Conservation (phyloP, 371 early-diverging fungal species). For the Blyttiomyces sp. region DNA sequence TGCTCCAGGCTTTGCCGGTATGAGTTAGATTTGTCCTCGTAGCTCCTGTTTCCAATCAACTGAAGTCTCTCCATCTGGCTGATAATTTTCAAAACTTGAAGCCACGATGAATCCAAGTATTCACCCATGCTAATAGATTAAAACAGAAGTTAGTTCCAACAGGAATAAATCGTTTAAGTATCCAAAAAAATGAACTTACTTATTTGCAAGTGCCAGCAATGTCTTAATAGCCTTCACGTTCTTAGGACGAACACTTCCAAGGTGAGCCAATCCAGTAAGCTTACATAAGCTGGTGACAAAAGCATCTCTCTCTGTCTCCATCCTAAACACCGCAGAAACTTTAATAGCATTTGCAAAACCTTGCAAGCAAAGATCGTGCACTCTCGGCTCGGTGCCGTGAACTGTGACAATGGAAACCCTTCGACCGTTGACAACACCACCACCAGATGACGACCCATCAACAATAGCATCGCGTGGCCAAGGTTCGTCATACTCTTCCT, state of each 20-base stretch:
- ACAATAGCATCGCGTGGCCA: neutral
- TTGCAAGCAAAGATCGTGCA: slow-evolving; percentile 47
- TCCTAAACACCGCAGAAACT: slow-evolving; percentile 41
- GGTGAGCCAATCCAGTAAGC: slow-evolving; percentile 45
- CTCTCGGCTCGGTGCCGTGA: slow-evolving; percentile 24
- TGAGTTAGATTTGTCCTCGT: neutral
- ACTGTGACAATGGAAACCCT: neutral
- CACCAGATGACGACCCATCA: neutral
- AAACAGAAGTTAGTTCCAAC: neutral
- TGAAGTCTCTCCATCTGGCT: slow-evolving; percentile 50
- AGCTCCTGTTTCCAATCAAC: slow-evolving; percentile 40
- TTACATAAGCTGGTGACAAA: slow-evolving; percentile 52
- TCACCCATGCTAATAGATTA: slow-evolving; percentile 35
- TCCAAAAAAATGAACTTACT: slow-evolving; percentile 1
- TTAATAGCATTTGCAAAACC: slow-evolving; percentile 46
- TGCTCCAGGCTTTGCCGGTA: neutral
- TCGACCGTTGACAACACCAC: neutral
- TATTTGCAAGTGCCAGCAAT: slow-evolving; percentile 27
- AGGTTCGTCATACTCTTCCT: slow-evolving; percentile 1
- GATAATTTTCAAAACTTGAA: slow-evolving; percentile 44
- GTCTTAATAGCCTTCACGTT: slow-evolving; percentile 50
- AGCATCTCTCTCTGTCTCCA: slow-evolving; percentile 58
- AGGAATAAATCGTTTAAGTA: neutral
- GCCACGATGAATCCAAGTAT: slow-evolving; percentile 49
- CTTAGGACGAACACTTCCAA: slow-evolving; percentile 43